phyloP scores from a whole-genome alignment of 306 rosid species.

The Clitoria ternatea region DNA sequence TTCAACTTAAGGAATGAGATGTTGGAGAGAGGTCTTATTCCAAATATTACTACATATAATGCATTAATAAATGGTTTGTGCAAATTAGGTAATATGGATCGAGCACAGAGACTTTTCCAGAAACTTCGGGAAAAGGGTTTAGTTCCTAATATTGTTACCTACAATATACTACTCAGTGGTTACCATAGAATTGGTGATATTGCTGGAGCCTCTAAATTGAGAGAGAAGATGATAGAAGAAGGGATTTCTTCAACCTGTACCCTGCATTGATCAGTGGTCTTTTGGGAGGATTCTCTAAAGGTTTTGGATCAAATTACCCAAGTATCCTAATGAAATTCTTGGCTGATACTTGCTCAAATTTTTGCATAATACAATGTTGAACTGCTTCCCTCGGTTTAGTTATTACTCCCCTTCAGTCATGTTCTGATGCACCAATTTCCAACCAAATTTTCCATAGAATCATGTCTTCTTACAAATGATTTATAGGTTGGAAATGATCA shows the following conservation, averaged over 20 bases:
- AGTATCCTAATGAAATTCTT: slow-evolving; percentile 24
- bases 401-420: slow-evolving; percentile 1
- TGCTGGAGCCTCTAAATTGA: slow-evolving; percentile 56
- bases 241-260: slow-evolving; percentile 49
- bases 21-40: slow-evolving; percentile 58
- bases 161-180: slow-evolving; percentile 62
- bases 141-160: slow-evolving; percentile 66
- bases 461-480: neutral
- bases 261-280: slow-evolving; percentile 39
- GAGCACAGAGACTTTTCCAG: slow-evolving; percentile 64
- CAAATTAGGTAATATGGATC: slow-evolving; percentile 65
- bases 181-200: slow-evolving; percentile 56
- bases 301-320: slow-evolving; percentile 32
- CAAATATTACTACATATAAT: slow-evolving; percentile 67
- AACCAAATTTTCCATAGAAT: neutral
- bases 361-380: slow-evolving; percentile 20
- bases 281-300: slow-evolving; percentile 16
- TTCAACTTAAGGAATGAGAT: slow-evolving; percentile 74
- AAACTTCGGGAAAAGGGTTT: slow-evolving; percentile 70
- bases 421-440: neutral
- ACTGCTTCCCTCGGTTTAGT: neutral
- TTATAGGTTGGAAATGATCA: neutral
- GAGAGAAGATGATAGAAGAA: slow-evolving; percentile 58
- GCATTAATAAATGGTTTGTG: slow-evolving; percentile 74
- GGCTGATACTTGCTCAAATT: slow-evolving; percentile 9